Evolutionary conservation across 805 yeast genomes (phyloP).

Genomic region (Wickerhamiella lipophila): DNA sequence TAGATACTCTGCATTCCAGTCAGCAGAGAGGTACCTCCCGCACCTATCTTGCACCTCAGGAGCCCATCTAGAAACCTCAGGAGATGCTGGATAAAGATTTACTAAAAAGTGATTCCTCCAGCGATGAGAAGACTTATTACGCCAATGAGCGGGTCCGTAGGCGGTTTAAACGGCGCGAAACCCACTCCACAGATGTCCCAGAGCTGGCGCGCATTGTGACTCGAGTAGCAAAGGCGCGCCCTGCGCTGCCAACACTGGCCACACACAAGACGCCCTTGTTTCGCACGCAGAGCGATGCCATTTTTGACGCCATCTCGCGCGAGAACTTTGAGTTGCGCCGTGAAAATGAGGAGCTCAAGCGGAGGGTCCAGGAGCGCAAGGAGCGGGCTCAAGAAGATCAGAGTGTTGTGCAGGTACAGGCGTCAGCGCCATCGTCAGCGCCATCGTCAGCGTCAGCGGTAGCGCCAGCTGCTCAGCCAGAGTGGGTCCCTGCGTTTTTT

Average conservation of each 20-base stretch:
- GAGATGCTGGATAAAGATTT: not conserved
- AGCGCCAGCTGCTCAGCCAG: not conserved
- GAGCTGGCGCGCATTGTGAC: not conserved
- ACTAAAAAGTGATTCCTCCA: not conserved
- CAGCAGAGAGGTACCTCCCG: not conserved
- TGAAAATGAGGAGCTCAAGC: not conserved
- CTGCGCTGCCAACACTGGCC: not conserved
- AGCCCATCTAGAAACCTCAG: not conserved
- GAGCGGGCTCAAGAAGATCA: not conserved
- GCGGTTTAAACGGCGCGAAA: not conserved
- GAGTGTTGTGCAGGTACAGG: not conserved
- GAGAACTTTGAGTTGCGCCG: constrained; percentile 4
- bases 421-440: too few species aligned
- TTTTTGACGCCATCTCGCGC: not conserved
- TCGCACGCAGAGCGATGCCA: not conserved
- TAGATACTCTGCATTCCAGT: not conserved
- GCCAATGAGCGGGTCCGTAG: constrained; percentile 1
- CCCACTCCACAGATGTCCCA: not conserved
- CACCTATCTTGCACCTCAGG: not conserved
- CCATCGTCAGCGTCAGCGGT: not conserved
- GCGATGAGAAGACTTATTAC: not conserved
- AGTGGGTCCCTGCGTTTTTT: not conserved
- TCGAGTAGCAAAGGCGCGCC: not conserved
- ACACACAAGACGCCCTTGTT: not conserved
- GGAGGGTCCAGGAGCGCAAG: not conserved